These are phyloP conservation scores for Talaromyces adpressus DNA, from an alignment of 495 filamentous ascomycete species.

Conservation along the genomic window DNA sequence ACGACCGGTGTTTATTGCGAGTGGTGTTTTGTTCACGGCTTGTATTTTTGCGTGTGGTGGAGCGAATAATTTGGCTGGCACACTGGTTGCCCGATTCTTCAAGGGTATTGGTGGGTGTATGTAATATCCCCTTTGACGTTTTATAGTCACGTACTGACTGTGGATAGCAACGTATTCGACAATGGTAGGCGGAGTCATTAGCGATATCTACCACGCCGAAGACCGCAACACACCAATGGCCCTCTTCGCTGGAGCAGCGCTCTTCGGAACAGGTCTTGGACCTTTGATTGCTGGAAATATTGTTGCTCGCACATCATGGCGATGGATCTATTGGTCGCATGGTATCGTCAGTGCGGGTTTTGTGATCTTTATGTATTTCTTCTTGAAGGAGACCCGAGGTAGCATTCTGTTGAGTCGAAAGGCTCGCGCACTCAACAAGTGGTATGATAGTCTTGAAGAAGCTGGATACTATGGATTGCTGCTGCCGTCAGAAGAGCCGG, in stretches of 20 bases:
- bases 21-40: constrained; percentile 62
- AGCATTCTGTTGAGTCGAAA: constrained; percentile 76
- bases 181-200: constrained; percentile 89
- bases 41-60: constrained; percentile 73
- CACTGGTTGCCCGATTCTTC: constrained; percentile 72
- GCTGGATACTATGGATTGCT: constrained; percentile 60
- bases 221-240: constrained; percentile 89
- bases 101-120: constrained; percentile 62
- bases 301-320: constrained; percentile 60
- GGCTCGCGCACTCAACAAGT: constrained; percentile 64
- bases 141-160: background rate
- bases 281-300: constrained; percentile 69
- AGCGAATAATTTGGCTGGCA: constrained; percentile 61
- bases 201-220: constrained; percentile 75
- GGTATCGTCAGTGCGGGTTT: constrained; percentile 60
- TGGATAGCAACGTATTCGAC: constrained; percentile 65
- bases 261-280: constrained; percentile 77
- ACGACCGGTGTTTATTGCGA: constrained; percentile 69
- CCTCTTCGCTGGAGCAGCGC: constrained; percentile 65
- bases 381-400: constrained; percentile 79
- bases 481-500: constrained; percentile 22
- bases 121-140: constrained; percentile 7
- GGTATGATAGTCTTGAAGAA: constrained; percentile 67
- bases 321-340: constrained; percentile 89
- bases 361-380: constrained; percentile 54